Conservation (phyloP, 2,329 filamentous ascomycete species). For the Blumeria hordei region DNA sequence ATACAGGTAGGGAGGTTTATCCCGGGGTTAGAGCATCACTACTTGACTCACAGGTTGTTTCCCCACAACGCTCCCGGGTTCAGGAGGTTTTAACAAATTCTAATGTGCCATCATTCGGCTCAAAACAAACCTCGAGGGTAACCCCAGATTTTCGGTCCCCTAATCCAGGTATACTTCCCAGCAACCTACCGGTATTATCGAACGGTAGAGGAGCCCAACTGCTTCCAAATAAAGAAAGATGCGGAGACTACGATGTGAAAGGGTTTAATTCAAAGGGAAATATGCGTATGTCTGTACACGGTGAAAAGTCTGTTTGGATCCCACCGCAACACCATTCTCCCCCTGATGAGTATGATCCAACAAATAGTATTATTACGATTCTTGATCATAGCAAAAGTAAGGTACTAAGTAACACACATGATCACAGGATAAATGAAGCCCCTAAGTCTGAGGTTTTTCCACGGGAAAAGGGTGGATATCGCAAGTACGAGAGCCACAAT, state of each 20-base stretch:
- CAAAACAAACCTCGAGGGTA: slow-evolving; percentile 34
- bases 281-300: slow-evolving; percentile 46
- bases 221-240: slow-evolving; percentile 20
- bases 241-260: slow-evolving; percentile 47
- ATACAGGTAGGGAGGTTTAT: slow-evolving; percentile 7
- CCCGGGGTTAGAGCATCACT: slow-evolving; percentile 3
- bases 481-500: slow-evolving; percentile 1
- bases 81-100: background rate
- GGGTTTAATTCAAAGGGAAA: slow-evolving; percentile 46
- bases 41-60: background rate
- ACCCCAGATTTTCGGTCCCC: slow-evolving; percentile 31
- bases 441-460: too few species aligned
- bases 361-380: slow-evolving; percentile 20
- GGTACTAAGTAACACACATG: background rate
- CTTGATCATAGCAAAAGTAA: slow-evolving; percentile 5
- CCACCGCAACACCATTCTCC: slow-evolving; percentile 9
- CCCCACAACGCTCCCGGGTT: slow-evolving; percentile 1
- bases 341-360: slow-evolving; percentile 31
- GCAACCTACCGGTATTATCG: slow-evolving; percentile 8
- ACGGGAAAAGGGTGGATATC: too few species aligned
- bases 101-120: slow-evolving; percentile 26
- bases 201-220: background rate
- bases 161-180: slow-evolving; percentile 20
- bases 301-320: slow-evolving; percentile 23
- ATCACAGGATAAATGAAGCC: too few species aligned